Percentiles rank a stretch among this genome's conserved stretches.
These are phyloP conservation scores for Croton laevigatus DNA, from an alignment of 441 rosid genomes.

Conservation along the genomic window DNA sequence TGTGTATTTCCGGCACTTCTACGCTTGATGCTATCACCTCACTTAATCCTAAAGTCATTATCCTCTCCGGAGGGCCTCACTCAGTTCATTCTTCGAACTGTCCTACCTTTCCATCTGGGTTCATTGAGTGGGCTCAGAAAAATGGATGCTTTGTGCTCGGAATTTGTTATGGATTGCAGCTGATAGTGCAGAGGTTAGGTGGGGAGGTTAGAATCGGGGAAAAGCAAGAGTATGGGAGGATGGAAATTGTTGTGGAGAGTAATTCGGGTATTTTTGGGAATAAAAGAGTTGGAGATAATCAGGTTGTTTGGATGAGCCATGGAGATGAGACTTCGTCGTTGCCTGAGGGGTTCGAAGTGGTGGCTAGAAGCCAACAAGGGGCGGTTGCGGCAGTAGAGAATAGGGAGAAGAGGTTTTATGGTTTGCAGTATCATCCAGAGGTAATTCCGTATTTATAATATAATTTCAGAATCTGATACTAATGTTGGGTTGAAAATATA, in stretches of 20 bases:
- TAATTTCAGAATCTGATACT: background rate
- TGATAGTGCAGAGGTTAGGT: slow-evolving; percentile 77
- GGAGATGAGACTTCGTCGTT: slow-evolving; percentile 72
- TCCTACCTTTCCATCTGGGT: slow-evolving; percentile 68
- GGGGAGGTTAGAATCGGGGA: slow-evolving; percentile 73
- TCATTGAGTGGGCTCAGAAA: slow-evolving; percentile 64
- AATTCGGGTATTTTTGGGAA: slow-evolving; percentile 53
- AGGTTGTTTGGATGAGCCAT: slow-evolving; percentile 95
- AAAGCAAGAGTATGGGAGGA: slow-evolving; percentile 86
- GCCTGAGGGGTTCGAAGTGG: slow-evolving; percentile 74
- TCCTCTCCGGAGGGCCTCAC: slow-evolving; percentile 97
- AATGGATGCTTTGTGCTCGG: slow-evolving; percentile 65
- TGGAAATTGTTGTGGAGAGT: slow-evolving; percentile 72
- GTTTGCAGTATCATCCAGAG: slow-evolving; percentile 95
- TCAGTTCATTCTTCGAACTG: slow-evolving; percentile 65
- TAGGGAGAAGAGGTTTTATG: slow-evolving; percentile 56
- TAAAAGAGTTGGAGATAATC: slow-evolving; percentile 55
- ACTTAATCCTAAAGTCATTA: slow-evolving; percentile 63
- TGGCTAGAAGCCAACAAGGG: slow-evolving; percentile 76
- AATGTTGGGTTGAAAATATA: background rate
- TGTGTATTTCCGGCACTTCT: slow-evolving; percentile 79
- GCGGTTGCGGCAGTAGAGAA: slow-evolving; percentile 78
- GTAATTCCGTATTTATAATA: slow-evolving; percentile 31
- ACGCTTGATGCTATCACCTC: slow-evolving; percentile 55
- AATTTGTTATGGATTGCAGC: slow-evolving; percentile 77